A percentile compares a stretch with the other conserved stretches of the same genome.
These are phyloP conservation scores for Arabidopsis lyrata DNA, from an alignment of 441 rosid species.

Conservation along the genomic window DNA sequence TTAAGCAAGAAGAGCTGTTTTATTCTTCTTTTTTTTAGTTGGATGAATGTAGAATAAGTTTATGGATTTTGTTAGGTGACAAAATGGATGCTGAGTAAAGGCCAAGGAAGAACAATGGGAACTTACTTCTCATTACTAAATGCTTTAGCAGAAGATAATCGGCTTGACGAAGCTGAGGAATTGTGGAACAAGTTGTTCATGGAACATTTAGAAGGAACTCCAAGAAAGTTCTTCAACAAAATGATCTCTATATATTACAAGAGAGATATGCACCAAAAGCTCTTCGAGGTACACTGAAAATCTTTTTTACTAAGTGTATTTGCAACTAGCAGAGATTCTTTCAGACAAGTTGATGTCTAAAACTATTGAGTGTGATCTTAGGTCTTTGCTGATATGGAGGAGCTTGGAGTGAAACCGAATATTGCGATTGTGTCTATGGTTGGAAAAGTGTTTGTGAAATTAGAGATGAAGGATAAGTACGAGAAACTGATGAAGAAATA, in stretches of 20 bases:
- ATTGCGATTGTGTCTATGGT: constrained; percentile 71
- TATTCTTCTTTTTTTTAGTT: neutral
- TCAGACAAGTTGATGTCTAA: neutral
- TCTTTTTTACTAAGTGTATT: neutral
- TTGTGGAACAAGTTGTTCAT: constrained; percentile 82
- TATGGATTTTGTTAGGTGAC: constrained; percentile 57
- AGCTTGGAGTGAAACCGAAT: constrained; percentile 79
- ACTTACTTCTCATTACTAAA: constrained; percentile 77
- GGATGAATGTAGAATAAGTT: neutral
- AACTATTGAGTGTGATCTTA: constrained; percentile 31
- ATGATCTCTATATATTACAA: constrained; percentile 79
- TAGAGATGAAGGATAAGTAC: constrained; percentile 78
- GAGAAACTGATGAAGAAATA: constrained; percentile 74
- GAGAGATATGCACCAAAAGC: constrained; percentile 80
- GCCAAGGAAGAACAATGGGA: constrained; percentile 95
- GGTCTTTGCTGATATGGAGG: constrained; percentile 99
- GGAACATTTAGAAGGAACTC: constrained; percentile 69
- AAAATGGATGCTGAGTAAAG: constrained; percentile 99
- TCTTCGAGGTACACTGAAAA: constrained; percentile 74
- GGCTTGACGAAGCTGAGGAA: constrained; percentile 94
- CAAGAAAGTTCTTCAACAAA: constrained; percentile 80
- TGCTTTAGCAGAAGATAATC: constrained; percentile 88
- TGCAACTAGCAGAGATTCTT: neutral
- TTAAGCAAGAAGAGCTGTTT: neutral
- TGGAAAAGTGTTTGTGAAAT: constrained; percentile 72